Percentiles rank a stretch among this genome's conserved stretches.
phyloP scores from a whole-genome alignment of 202 grass and related monocot species.

The Setaria italica region DNA sequence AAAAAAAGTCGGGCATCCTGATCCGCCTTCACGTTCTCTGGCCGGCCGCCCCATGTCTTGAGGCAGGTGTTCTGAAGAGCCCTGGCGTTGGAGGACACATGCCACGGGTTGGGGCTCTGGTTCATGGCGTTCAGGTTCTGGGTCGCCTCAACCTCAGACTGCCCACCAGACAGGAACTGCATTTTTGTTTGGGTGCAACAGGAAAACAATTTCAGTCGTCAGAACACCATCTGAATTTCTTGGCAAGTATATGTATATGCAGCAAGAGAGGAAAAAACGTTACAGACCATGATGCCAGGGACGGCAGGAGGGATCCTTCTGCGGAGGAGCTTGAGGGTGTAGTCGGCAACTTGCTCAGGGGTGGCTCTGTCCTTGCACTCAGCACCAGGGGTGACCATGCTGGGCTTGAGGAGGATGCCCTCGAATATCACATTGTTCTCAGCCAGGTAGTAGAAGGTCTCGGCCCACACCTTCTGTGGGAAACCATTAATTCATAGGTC shows the following conservation, averaged over 20 bases:
- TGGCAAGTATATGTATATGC: background rate
- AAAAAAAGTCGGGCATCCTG: conserved; percentile 40
- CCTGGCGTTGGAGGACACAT: conserved; percentile 89
- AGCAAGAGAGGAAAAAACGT: background rate
- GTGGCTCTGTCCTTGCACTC: conserved; percentile 76
- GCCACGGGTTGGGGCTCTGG: conserved; percentile 85
- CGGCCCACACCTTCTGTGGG: conserved; percentile 82
- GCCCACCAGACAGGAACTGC: conserved; percentile 95
- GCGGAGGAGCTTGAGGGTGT: conserved; percentile 88
- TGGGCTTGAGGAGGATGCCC: conserved; percentile 93
- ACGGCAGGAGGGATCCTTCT: conserved; percentile 90
- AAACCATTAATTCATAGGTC: background rate
- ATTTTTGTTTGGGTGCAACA: background rate
- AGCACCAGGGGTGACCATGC: conserved; percentile 95
- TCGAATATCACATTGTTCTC: conserved; percentile 90
- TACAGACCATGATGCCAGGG: conserved; percentile 81
- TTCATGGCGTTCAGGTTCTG: conserved; percentile 97
- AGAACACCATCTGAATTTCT: background rate
- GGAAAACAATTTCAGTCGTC: background rate
- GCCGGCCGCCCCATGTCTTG: conserved; percentile 89
- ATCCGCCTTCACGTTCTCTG: conserved; percentile 78
- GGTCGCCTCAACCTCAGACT: conserved; percentile 95
- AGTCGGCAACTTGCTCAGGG: conserved; percentile 74
- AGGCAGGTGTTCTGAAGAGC: conserved; percentile 97
- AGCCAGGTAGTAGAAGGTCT: conserved; percentile 83